phyloP scores from a whole-genome alignment of 345 rosid genomes.

The Gossypium bickii region DNA sequence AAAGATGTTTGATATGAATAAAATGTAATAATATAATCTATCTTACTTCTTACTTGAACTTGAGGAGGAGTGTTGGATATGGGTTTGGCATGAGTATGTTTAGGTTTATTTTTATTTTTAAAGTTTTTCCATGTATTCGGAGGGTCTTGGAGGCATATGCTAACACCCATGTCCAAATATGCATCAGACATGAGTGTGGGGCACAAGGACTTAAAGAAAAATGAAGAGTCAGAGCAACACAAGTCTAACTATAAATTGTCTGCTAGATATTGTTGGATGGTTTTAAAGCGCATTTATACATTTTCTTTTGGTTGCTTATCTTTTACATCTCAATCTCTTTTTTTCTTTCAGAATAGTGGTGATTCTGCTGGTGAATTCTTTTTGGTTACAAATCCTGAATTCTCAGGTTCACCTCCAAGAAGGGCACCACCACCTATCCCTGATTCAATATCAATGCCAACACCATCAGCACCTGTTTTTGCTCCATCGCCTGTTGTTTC shows the following conservation, averaged over 20 bases:
- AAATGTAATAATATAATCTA: background rate
- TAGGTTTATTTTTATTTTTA: too few relatives aligned
- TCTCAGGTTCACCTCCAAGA: slow-evolving; percentile 92
- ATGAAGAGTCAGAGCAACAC: background rate
- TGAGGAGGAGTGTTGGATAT: background rate
- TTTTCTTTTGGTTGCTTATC: background rate
- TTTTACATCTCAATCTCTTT: slow-evolving; percentile 16
- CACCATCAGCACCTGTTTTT: slow-evolving; percentile 42
- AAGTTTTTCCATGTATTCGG: background rate
- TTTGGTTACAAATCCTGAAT: slow-evolving; percentile 74
- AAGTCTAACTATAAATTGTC: background rate
- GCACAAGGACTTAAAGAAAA: background rate
- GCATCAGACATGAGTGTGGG: background rate
- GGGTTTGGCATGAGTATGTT: background rate
- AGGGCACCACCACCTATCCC: slow-evolving; percentile 79
- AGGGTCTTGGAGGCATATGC: background rate
- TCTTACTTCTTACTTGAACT: background rate
- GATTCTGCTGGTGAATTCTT: slow-evolving; percentile 80
- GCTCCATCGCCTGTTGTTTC: slow-evolving; percentile 48
- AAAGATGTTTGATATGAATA: background rate
- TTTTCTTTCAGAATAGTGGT: slow-evolving; percentile 49
- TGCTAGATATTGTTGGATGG: background rate
- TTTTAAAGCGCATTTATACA: background rate
- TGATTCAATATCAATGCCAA: slow-evolving; percentile 30
- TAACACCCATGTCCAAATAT: background rate